Conservation (phyloP, 495 filamentous ascomycete genomes). For the Penicillium lagena region DNA sequence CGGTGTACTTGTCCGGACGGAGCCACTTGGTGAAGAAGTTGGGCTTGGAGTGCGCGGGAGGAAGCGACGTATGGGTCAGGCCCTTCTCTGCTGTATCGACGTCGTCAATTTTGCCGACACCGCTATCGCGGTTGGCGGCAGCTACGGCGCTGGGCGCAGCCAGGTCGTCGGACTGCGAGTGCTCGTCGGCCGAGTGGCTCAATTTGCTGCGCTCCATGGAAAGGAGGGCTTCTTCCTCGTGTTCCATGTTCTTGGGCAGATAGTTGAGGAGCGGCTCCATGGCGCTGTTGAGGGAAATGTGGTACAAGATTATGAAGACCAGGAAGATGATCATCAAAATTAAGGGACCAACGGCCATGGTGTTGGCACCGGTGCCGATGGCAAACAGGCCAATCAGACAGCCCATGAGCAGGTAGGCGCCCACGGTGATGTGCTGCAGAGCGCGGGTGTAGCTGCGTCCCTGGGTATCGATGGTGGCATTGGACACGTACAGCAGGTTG, state of each 20-base stretch:
- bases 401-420: constrained; percentile 76
- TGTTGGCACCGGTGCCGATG: constrained; percentile 53
- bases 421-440: constrained; percentile 86
- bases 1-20: constrained; percentile 67
- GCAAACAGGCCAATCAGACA: constrained; percentile 90
- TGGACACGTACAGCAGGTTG: constrained; percentile 88
- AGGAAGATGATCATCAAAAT: constrained; percentile 80
- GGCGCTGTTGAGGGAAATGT: constrained; percentile 72
- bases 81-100: constrained; percentile 30
- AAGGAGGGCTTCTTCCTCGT: constrained; percentile 60
- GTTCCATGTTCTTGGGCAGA: constrained; percentile 61
- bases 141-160: constrained; percentile 12
- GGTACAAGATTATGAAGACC: constrained; percentile 74
- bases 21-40: constrained; percentile 65
- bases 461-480: constrained; percentile 81
- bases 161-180: constrained; percentile 17
- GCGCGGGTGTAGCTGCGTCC: constrained; percentile 81
- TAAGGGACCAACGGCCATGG: constrained; percentile 61
- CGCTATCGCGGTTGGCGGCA: constrained; percentile 21
- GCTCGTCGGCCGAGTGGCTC: constrained; percentile 13
- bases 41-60: constrained; percentile 38
- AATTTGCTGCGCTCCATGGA: constrained; percentile 35
- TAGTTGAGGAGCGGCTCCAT: constrained; percentile 76
- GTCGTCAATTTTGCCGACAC: constrained; percentile 25
- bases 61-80: constrained; percentile 7